Percentiles rank a stretch among this genome's conserved stretches.
These are phyloP conservation scores for Argentina anserina DNA, from an alignment of 306 rosid species.

Conservation along the genomic window DNA sequence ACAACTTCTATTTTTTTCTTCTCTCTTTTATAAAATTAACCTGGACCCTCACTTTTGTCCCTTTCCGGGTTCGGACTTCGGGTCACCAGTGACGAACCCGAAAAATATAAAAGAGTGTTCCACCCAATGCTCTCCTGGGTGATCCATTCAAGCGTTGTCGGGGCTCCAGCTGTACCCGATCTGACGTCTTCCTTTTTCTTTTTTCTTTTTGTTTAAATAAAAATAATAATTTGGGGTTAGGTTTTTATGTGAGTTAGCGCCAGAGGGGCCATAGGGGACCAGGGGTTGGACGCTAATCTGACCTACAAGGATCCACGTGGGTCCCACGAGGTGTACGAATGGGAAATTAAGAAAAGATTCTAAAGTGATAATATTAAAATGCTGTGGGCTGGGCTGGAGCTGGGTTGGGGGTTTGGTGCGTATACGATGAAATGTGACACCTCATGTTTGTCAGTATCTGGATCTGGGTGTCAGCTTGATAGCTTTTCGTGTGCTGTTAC, in stretches of 20 bases:
- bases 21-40: neutral
- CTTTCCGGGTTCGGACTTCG: neutral
- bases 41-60: constrained; percentile 1
- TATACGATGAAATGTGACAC: constrained; percentile 6
- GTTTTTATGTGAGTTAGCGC: neutral
- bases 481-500: neutral
- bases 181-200: neutral
- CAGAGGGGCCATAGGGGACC: constrained; percentile 18
- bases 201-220: neutral
- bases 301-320: constrained; percentile 14
- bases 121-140: neutral
- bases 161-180: constrained; percentile 24
- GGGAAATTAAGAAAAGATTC: neutral
- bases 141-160: constrained; percentile 13
- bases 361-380: neutral
- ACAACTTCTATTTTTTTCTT: neutral
- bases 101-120: neutral
- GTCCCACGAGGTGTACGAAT: neutral
- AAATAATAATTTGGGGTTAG: neutral
- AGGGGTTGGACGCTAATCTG: constrained; percentile 1
- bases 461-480: neutral
- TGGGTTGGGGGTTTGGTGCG: neutral
- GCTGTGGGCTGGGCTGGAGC: neutral
- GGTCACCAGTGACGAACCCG: constrained; percentile 6
- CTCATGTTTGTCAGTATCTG: constrained; percentile 15